Evolutionary conservation across 495 filamentous ascomycete genomes (phyloP), one percentile per base, ranked within the genome.

Genomic region (Rhizodiscina lignyota): DNA sequence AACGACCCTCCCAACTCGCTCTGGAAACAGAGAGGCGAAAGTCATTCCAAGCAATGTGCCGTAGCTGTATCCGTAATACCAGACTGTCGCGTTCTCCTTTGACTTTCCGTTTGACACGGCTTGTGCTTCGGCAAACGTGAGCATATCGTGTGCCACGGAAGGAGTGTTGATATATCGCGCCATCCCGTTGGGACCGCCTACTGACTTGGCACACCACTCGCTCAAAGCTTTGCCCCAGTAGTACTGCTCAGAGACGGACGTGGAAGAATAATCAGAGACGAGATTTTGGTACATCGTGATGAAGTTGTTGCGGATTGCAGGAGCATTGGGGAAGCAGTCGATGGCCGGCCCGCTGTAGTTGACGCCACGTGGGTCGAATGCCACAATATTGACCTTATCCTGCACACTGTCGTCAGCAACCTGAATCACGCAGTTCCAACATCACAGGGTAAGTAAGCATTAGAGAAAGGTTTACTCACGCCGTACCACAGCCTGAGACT

Each of bases 1-100:
- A 16, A 65, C 43, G 29, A 63, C 37, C 36, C 46, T 49, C 21
- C 55, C 58, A n/a, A 63, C 35, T n/a, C 54, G 48, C 4, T 63
- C 58, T 1, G 62, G 62, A 38, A 62, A 65, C 55, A 65, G 58
- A 34, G 56, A 53, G 13, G 55, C 58, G 5, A 53, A 37, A 4
- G 54, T 61, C 4, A 50, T 56, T 4, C 62, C 62, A 2, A 65
- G 41, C 1, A 49, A 51, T 0, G 60, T 63, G 8, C 62, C 59
- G 30, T 65, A 65, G 4, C 59, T 62, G 30, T 58, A 48, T 2
- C 61, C 58, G 13, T 21, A 35, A 21, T 21, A 39, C 30, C 30
- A 32, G 10, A 10, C 10, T 8, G 8, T 32, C 24, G 24, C 24
- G 8, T 18, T 8, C 18, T 32, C 30, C 6, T 10, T 6, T 8